Base-by-base conservation (phyloP, 2,329 filamentous ascomycete species). In the Xylaria sp. region DNA sequence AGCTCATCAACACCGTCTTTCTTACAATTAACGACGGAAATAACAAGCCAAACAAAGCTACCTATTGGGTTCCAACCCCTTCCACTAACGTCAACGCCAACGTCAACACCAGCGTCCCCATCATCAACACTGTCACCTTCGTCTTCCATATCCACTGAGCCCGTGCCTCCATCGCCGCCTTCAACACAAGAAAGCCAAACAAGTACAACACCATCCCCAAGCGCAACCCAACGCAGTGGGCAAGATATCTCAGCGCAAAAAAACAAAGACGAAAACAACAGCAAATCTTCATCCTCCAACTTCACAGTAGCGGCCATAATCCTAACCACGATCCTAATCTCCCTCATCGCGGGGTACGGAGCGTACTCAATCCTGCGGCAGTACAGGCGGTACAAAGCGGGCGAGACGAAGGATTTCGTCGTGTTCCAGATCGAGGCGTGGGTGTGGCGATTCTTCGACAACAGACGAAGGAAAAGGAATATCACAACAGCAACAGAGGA, bases 221-320 rank as follows among this genome's bases (percentile, higher is more conserved):
- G 34, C 45, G 15, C 53, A 10, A 41, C 63, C 4, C 25, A 5
- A 30, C 53, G 12, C 41, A 13, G n/a, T 13, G 32, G 28, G 1
- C 48, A 55, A 28, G 30, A 18, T 8, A 15, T 34, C 20, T 12
- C 50, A 9, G n/a, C 55, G 2, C 57, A 56, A 23, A 4, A 45
- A 39, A 13, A 15, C 36, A 2, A 25, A 20, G 20, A 12, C 20
- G 32, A 25, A 4, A 43, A 25, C 39, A 43, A 3, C 9, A 61
- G 18, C 23, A 12, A 23, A 18, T 43, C 3, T 13, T 4, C 48
- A 18, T 48, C 46, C 2, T 59, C 60, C 0, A 32, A 41, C 20
- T 59, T 73, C 53, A 75, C 61, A 25, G 57, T 72, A 30, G 72
- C 72, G 2, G 72, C 74, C 10, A 72, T 73, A 39, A 69, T 71